phyloP scores from a whole-genome alignment of 164 flowering plant genomes.

The Taxillus chinensis region DNA sequence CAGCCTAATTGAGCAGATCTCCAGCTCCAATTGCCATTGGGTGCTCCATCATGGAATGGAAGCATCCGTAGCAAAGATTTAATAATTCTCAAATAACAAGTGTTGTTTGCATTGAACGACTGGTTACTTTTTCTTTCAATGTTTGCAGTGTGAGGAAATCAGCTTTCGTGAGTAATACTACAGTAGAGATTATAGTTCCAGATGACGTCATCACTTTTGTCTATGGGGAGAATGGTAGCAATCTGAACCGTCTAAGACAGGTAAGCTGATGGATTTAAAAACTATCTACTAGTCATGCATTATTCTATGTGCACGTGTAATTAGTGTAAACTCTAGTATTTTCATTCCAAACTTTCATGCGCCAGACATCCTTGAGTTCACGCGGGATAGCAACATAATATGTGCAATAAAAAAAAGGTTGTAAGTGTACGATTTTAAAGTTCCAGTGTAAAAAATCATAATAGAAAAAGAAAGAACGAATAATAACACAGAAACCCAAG shows the following conservation, averaged over 20 bases:
- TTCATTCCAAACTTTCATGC: neutral
- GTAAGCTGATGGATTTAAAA: slow-evolving; percentile 16
- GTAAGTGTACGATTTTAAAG: too few species aligned
- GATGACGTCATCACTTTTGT: slow-evolving; percentile 46
- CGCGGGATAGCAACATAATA: neutral
- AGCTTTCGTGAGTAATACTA: slow-evolving; percentile 67
- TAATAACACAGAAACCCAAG: too few species aligned
- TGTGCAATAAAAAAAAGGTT: too few species aligned
- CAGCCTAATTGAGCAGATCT: too few species aligned
- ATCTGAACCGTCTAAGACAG: slow-evolving; percentile 71
- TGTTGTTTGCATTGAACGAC: neutral
- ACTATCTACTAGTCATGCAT: neutral
- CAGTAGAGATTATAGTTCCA: slow-evolving; percentile 74
- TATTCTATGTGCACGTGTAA: neutral
- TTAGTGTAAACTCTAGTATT: neutral
- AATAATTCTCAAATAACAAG: neutral
- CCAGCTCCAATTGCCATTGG: too few species aligned
- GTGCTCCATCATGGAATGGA: too few species aligned
- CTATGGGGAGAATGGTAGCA: slow-evolving; percentile 73
- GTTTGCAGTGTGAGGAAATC: slow-evolving; percentile 56
- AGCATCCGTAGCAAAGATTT: neutral
- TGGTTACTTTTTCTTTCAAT: slow-evolving; percentile 3
- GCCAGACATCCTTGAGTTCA: neutral
- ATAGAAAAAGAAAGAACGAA: too few species aligned
- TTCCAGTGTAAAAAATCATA: too few species aligned